Evolutionary conservation across 2,329 filamentous ascomycete genomes (phyloP), one percentile per base, ranked within the genome.

Genomic region (Aaosphaeria arxii): DNA sequence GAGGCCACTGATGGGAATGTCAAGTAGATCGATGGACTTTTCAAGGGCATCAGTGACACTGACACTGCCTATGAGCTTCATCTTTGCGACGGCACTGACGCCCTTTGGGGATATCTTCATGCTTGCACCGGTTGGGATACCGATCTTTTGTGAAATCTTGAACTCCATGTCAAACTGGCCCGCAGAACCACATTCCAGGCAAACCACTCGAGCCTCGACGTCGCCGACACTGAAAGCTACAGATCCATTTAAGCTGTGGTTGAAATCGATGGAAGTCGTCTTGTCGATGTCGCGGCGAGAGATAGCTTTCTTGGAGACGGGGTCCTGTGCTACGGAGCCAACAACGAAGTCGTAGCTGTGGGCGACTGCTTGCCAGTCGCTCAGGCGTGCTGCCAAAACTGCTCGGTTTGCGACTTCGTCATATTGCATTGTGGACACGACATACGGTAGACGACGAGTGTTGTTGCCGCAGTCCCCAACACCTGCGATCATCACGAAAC

Each of bases 141-240:
- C 46, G 33, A 55, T 31, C 31, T 52, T 55, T 13, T 54, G 53
- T 9, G 50, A 49, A 31, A 61, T 48, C 11, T 45, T 52, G 42
- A 60, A 57, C 28, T 59, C 44, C 44, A 61, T 52, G 44, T 57
- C 51, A 50, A 61, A 58, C n/a, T 46, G 33, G 30, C 59, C 59
- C 5, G 48, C 41, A 2, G 59, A 55, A 47, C 53, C 51, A 47
- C 58, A 62, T 42, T 58, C 50, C 11, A 46, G 44, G 40, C 55
- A 58, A 4, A 52, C 49, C 17, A 61, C 30, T 4, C 39, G 49
- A 4, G 51, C 55, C 7, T 47, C 41, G 6, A 55, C 42, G 6
- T 42, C 39, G 29, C 45, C 43, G 11, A 35, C 30, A 9, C 45
- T 40, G 32, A 58, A 28, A 9, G 51, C 42, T 13, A 58, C 30